Base-by-base conservation (phyloP, 2,329 filamentous ascomycete species). In the Chrysoporthe austroafricana region DNA sequence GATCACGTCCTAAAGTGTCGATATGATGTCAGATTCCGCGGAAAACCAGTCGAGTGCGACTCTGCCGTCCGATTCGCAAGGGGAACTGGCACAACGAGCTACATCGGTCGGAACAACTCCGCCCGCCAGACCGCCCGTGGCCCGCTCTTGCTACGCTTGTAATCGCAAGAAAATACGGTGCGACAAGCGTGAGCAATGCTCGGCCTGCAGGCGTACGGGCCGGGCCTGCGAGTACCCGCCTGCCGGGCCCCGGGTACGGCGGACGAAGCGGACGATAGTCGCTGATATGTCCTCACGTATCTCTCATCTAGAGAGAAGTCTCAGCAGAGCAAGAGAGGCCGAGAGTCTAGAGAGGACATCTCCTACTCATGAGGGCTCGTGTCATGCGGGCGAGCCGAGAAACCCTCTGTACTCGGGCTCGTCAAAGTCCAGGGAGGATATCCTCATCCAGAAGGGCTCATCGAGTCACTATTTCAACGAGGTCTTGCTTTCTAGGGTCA, bases 391-490 rank as follows among this genome's bases (percentile, higher is more conserved):
- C 6, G 34, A 43, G 48, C 36, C 59, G 14, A 52, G 62, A 21
- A 48, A 42, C 18, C 16, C 63, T 46, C 16, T 42, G 16, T 57
- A 57, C 52, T 36, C 44, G 14, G 64, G 46, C 18, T n/a, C 44
- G 32, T 36, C 64, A 36, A 54, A 43, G 26, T 52, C 8, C 43
- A 52, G 62, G 6, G 67, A 76, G 3, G 74, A 76, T 54, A 69
- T 79, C 8, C 63, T 79, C 43, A 63, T 79, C 0, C 72, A 73
- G 5, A 77, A 77, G 42, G 77, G 77, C 0, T 73, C 72, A 6
- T 71, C 73, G 2, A 78, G 74, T 42, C 76, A 78, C 54, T 79
- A 79, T 50, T 77, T 78, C n/a, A 79, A 79, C 63, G 78, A 79
- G 68, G 72, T 77, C 7, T 67, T 79, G 13, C 71, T 79, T 0